phyloP scores from a whole-genome alignment of 768 basidiomycete species.

The Tremella mesenterica region DNA sequence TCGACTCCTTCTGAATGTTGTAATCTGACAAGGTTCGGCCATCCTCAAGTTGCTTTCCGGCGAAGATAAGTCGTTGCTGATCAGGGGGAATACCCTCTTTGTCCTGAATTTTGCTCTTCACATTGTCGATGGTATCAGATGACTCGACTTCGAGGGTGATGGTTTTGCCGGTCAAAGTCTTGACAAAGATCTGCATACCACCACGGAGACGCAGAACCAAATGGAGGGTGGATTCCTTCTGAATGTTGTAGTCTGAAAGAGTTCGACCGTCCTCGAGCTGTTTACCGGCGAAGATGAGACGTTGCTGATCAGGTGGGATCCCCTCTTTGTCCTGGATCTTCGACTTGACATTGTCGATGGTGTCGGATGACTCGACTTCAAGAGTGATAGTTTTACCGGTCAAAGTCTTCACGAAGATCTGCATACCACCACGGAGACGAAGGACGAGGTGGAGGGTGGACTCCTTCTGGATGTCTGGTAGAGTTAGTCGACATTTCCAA shows the following conservation, averaged over 20 bases:
- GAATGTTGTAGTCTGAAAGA: slow-evolving; percentile 51
- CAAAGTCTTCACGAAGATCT: slow-evolving; percentile 31
- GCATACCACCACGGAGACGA: slow-evolving; percentile 41
- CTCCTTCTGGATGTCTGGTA: slow-evolving; percentile 50
- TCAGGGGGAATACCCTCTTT: slow-evolving; percentile 92
- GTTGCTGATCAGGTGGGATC: slow-evolving; percentile 74
- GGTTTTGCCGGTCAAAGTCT: slow-evolving; percentile 10
- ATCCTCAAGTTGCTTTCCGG: slow-evolving; percentile 42
- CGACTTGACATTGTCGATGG: slow-evolving; percentile 87
- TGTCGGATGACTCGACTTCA: slow-evolving; percentile 63
- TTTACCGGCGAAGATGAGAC: slow-evolving; percentile 42
- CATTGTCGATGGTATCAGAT: slow-evolving; percentile 86
- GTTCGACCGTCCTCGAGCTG: slow-evolving; percentile 41
- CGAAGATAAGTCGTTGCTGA: slow-evolving; percentile 49
- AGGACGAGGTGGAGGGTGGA: slow-evolving; percentile 63
- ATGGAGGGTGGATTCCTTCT: slow-evolving; percentile 67
- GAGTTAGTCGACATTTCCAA: neutral
- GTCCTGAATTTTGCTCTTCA: slow-evolving; percentile 90
- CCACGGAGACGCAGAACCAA: slow-evolving; percentile 47
- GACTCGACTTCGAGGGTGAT: slow-evolving; percentile 49
- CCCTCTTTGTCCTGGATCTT: slow-evolving; percentile 94
- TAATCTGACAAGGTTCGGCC: slow-evolving; percentile 48
- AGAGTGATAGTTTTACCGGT: slow-evolving; percentile 9
- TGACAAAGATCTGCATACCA: slow-evolving; percentile 42
- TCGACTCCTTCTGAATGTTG: slow-evolving; percentile 48